phyloP scores from a whole-genome alignment of 2,329 filamentous ascomycete genomes.

The Falciphora oryzae region DNA sequence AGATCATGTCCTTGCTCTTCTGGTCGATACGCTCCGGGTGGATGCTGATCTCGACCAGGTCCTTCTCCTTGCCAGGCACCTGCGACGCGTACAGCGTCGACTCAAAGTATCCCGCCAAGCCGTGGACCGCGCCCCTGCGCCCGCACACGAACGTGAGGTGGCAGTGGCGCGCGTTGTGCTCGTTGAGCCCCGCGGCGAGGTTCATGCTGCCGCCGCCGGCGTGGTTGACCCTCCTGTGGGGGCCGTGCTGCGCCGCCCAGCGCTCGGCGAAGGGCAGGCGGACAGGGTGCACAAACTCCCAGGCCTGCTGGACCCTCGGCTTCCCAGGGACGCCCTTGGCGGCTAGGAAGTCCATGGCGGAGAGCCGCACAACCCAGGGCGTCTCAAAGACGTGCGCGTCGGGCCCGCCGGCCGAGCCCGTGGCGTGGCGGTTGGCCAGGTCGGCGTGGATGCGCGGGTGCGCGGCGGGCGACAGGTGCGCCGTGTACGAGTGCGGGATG shows the following conservation, averaged over 20 bases:
- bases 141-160: constrained; percentile 72
- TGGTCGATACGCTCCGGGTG: constrained; percentile 85
- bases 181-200: constrained; percentile 75
- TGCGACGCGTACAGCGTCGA: constrained; percentile 75
- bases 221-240: constrained; percentile 55
- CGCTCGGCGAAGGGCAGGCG: constrained; percentile 30
- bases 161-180: constrained; percentile 82
- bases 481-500: constrained; percentile 89
- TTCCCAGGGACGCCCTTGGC: constrained; percentile 50
- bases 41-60: constrained; percentile 79
- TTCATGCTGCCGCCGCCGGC: constrained; percentile 68
- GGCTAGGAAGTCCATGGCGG: constrained; percentile 81
- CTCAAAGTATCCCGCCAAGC: constrained; percentile 92
- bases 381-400: constrained; percentile 77
- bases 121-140: constrained; percentile 79
- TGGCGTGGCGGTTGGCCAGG: constrained; percentile 55
- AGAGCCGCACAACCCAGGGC: constrained; percentile 91
- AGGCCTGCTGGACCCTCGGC: constrained; percentile 65
- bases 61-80: constrained; percentile 28
- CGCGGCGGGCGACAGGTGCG: constrained; percentile 86
- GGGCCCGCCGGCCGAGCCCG: constrained; percentile 14
- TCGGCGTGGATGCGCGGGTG: constrained; percentile 83
- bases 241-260: constrained; percentile 39
- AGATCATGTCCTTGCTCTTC: constrained; percentile 98
- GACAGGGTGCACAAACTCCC: constrained; percentile 77